Evolutionary conservation across 2,329 filamentous ascomycete species (phyloP).

Genomic region (Pseudogymnoascus sp.): DNA sequence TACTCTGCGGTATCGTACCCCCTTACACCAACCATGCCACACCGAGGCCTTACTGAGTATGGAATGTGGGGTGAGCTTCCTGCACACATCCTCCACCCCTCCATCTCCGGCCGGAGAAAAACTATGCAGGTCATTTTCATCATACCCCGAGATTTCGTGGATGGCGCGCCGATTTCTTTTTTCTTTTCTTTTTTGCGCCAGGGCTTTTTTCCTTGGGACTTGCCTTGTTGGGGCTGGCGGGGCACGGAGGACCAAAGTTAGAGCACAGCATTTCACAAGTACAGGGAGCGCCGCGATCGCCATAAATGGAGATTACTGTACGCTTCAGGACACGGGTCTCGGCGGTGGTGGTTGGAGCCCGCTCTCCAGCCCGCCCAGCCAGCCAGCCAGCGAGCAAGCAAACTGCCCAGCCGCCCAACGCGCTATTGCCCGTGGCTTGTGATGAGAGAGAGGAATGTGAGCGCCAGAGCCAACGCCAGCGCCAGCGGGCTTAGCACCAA

Average conservation of each 20-base stretch:
- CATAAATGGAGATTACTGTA: conserved; percentile 7
- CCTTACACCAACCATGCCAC: background rate
- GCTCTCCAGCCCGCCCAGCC: background rate
- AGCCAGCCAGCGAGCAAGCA: background rate
- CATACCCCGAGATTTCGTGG: background rate
- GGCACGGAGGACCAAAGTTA: background rate
- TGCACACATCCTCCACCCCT: background rate
- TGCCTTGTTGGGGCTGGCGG: conserved; percentile 1
- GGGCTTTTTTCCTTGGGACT: background rate
- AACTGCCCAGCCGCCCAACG: background rate
- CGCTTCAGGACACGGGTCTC: conserved; percentile 5
- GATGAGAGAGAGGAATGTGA: background rate
- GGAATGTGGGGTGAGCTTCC: conserved; percentile 5
- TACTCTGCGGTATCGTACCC: background rate
- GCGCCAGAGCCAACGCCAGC: conserved; percentile 7
- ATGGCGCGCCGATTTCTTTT: background rate
- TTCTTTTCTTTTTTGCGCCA: background rate
- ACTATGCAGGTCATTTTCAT: conserved; percentile 1
- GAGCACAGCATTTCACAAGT: background rate
- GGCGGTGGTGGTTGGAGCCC: conserved; percentile 1
- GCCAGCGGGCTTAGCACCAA: conserved; percentile 3
- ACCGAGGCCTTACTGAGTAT: background rate
- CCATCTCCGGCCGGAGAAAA: background rate
- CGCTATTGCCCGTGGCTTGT: conserved; percentile 2
- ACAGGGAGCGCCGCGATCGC: background rate